Percentiles rank a stretch among this genome's conserved stretches.
phyloP scores from a whole-genome alignment of 345 rosid species.

The Populus deltoides region DNA sequence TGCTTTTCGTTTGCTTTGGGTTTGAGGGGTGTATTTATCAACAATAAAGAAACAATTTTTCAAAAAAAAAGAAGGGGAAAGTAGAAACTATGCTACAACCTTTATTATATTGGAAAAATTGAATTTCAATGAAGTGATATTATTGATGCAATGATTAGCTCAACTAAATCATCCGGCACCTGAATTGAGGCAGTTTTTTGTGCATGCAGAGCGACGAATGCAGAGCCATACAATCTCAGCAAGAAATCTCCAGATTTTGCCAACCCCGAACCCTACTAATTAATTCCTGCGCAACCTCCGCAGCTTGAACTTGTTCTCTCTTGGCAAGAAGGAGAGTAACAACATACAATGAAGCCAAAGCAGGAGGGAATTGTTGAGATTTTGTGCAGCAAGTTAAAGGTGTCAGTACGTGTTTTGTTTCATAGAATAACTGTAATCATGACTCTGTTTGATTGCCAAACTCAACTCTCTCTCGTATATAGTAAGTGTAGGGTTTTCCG shows the following conservation, averaged over 20 bases:
- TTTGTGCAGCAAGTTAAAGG: conserved; percentile 11
- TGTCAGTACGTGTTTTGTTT: conserved; percentile 12
- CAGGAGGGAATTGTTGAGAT: conserved; percentile 9
- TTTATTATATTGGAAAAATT: neutral
- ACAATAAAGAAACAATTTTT: neutral
- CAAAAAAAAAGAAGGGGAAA: no score
- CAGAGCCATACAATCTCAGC: conserved; percentile 49
- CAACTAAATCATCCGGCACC: neutral
- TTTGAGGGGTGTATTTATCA: neutral
- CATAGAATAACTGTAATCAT: conserved; percentile 9
- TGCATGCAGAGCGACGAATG: conserved; percentile 49
- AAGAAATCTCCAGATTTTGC: conserved; percentile 43
- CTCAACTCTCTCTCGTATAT: neutral
- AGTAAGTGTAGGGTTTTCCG: conserved; percentile 8
- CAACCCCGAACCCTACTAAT: conserved; percentile 24
- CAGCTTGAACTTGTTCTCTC: neutral
- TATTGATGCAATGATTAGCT: neutral
- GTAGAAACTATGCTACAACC: neutral
- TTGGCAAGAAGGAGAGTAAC: conserved; percentile 6
- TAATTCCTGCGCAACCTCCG: conserved; percentile 31
- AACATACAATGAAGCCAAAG: neutral
- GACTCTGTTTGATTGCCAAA: conserved; percentile 5
- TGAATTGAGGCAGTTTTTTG: neutral
- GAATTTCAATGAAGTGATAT: neutral
- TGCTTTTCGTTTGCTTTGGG: neutral